phyloP scores from a whole-genome alignment of 2,329 filamentous ascomycete species.

The Trichoderma sp. region DNA sequence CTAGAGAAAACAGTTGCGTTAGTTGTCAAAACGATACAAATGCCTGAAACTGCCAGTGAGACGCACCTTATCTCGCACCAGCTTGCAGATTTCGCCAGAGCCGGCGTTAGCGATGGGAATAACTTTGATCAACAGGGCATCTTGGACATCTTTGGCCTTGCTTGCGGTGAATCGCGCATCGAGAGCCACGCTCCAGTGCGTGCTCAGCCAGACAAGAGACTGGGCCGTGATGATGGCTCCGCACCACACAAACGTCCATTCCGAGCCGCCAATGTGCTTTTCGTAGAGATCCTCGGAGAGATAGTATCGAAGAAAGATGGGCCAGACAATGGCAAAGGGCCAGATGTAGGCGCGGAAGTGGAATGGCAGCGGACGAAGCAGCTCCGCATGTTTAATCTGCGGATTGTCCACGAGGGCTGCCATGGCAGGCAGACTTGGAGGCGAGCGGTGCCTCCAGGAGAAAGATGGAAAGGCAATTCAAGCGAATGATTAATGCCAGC shows the following conservation, averaged over 20 bases:
- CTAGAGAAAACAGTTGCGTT: constrained; percentile 40
- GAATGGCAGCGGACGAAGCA: constrained; percentile 82
- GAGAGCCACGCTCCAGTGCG: constrained; percentile 94
- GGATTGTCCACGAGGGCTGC: constrained; percentile 80
- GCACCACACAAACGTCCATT: constrained; percentile 97
- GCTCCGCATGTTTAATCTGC: constrained; percentile 83
- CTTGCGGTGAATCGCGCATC: constrained; percentile 79
- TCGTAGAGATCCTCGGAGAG: constrained; percentile 82
- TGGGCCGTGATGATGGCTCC: constrained; percentile 86
- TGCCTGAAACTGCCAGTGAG: not conserved
- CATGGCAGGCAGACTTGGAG: constrained; percentile 47
- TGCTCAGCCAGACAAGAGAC: constrained; percentile 89
- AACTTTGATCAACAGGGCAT: constrained; percentile 87
- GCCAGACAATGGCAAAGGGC: constrained; percentile 92
- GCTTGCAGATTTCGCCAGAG: constrained; percentile 79
- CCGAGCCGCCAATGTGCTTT: constrained; percentile 85
- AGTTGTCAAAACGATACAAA: not conserved
- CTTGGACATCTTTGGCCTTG: constrained; percentile 66
- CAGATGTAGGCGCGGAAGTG: constrained; percentile 86
- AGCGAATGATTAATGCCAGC: not conserved
- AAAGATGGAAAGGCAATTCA: not conserved
- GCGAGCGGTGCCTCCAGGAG: constrained; percentile 8
- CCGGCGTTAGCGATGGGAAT: constrained; percentile 89
- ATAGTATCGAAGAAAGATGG: constrained; percentile 86
- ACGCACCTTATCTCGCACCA: constrained; percentile 70